Conservation (phyloP, 257 asterid species). For the Parsonsia alboflavescens region DNA sequence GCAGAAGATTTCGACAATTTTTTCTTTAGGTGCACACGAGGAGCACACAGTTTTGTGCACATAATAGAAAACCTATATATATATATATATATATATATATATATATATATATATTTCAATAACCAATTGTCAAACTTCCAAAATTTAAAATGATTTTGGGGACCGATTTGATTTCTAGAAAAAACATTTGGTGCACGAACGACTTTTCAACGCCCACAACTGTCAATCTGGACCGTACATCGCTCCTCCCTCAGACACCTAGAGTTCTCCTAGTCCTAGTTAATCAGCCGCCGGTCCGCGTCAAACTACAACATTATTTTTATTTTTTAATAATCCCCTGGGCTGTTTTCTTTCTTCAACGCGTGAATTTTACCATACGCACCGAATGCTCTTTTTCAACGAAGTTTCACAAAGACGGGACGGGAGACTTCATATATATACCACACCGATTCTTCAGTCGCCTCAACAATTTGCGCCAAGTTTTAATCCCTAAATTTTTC, state of each 20-base stretch:
- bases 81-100: no score
- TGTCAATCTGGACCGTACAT: background rate
- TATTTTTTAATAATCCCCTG: background rate
- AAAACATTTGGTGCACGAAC: background rate
- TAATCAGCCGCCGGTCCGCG: slow-evolving; percentile 8
- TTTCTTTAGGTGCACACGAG: no score
- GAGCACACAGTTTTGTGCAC: no score
- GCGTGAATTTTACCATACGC: slow-evolving; percentile 13
- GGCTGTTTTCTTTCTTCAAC: background rate
- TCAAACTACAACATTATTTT: background rate
- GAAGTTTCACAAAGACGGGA: background rate
- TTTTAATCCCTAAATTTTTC: background rate
- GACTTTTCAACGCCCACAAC: slow-evolving; percentile 1
- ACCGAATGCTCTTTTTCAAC: background rate
- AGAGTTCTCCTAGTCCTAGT: background rate
- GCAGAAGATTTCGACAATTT: no score
- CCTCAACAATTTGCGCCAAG: background rate
- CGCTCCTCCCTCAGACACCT: no score
- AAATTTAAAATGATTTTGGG: no score
- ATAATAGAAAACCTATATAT: no score
- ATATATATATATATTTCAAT: no score
- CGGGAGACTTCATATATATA: background rate
- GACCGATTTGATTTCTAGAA: background rate
- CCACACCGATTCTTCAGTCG: background rate
- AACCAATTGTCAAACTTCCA: no score